Evolutionary conservation across 2,329 filamentous ascomycete genomes (phyloP), one percentile per base, ranked within the genome.

Genomic region (Botrytis deweyae): DNA sequence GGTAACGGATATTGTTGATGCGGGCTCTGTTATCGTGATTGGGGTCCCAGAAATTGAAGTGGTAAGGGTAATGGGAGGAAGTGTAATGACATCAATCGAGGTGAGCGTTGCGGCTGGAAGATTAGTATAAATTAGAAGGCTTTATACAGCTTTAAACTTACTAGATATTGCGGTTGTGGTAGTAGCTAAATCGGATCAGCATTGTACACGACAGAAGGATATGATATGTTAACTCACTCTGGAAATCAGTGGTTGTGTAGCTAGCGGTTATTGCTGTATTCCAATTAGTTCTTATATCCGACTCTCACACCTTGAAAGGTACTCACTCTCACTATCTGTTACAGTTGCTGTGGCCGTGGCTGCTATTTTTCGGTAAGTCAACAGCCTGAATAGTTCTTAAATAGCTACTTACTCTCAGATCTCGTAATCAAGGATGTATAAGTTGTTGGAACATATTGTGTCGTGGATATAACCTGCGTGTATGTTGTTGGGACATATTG

Each of bases 401-500:
- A 22, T 10, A 38, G 38, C 8, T 59, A 66, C 55, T 68, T 40
- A 72, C 70, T 69, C 16, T 68, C 62, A n/a, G 73, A 71, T 25
- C 46, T 59, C 18, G 73, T 75, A n/a, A 58, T 67, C 25, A 72
- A 33, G 16, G 38, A 68, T 33, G 29, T 52, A 64, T 38, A 69
- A 3, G 64, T 74, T 22, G 46, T 75, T n/a, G 63, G 58, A 22
- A 52, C 69, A 49, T 68, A 74, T 38, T 65, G 40, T 8, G 70
- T 74, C n/a, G 59, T 25, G n/a, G 63, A 65, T 20, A 65, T 65
- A 36, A 42, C 20, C 18, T 42, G 63, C 16, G 40, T 46, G 25
- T 65, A 65, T 20, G 63, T 65, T 29, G 44, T 52, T 25, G 44
- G 29, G n/a, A 64, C 16, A 64, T 64, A 64, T 64, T 42, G 25